Evolutionary conservation across 805 yeast species (phyloP).

Genomic region (Starmera pachycereana): DNA sequence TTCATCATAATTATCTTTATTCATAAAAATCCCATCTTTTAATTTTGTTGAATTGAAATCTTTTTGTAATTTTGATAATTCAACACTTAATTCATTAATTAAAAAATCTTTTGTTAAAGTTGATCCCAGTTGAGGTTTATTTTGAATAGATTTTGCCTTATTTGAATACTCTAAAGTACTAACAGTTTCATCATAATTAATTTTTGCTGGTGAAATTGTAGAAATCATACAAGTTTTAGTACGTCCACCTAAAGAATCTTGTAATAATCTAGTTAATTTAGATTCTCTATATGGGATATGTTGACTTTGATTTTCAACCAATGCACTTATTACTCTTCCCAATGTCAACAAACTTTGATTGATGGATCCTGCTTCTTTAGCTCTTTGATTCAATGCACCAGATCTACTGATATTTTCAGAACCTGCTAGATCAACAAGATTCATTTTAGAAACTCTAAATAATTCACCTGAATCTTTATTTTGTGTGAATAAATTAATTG

Average conservation of each 20-base stretch:
- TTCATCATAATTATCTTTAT: slow-evolving; percentile 46
- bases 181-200: slow-evolving; percentile 70
- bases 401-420: slow-evolving; percentile 83
- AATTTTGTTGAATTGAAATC: slow-evolving; percentile 54
- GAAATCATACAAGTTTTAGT: slow-evolving; percentile 85
- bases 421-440: slow-evolving; percentile 91
- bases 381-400: slow-evolving; percentile 80
- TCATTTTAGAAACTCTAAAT: slow-evolving; percentile 58
- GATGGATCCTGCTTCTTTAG: slow-evolving; percentile 89
- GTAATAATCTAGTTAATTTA: slow-evolving; percentile 61
- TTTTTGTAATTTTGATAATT: slow-evolving; percentile 35
- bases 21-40: slow-evolving; percentile 59
- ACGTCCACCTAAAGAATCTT: slow-evolving; percentile 79
- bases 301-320: slow-evolving; percentile 46
- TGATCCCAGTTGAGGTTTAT: slow-evolving; percentile 56
- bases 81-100: slow-evolving; percentile 39
- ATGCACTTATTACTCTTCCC: slow-evolving; percentile 77
- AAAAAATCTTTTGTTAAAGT: slow-evolving; percentile 40
- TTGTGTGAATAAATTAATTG: slow-evolving; percentile 46
- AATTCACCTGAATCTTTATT: slow-evolving; percentile 31
- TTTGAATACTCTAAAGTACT: slow-evolving; percentile 84
- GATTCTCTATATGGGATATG: slow-evolving; percentile 87
- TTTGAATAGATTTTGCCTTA: slow-evolving; percentile 72
- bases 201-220: slow-evolving; percentile 74
- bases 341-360: slow-evolving; percentile 80